These are phyloP conservation scores for Cadophora gregata DNA, from an alignment of 2,329 filamentous ascomycete species.

Conservation along the genomic window DNA sequence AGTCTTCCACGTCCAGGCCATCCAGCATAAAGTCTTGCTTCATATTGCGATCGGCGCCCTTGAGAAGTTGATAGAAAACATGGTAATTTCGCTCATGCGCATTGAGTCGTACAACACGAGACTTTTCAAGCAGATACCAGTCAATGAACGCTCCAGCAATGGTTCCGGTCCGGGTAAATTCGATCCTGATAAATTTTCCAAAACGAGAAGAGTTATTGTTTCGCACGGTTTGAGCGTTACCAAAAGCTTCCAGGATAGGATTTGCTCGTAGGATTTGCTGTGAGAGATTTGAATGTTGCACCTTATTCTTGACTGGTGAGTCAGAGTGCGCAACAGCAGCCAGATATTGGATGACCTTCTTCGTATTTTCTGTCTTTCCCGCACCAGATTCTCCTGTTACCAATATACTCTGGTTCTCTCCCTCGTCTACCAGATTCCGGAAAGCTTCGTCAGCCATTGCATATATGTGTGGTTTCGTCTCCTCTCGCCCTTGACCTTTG, in stretches of 20 bases:
- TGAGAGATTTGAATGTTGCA: slow-evolving; percentile 82
- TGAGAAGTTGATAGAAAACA: slow-evolving; percentile 93
- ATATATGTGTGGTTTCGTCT: slow-evolving; percentile 96
- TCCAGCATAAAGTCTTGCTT: slow-evolving; percentile 80
- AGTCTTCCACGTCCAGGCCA: slow-evolving; percentile 79
- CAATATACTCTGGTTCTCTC: slow-evolving; percentile 94
- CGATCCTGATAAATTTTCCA: slow-evolving; percentile 98
- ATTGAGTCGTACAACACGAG: slow-evolving; percentile 91
- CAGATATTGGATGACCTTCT: slow-evolving; percentile 98
- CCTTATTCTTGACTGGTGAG: slow-evolving; percentile 66
- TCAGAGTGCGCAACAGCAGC: slow-evolving; percentile 92
- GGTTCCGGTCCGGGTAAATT: slow-evolving; percentile 85
- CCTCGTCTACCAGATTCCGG: slow-evolving; percentile 92
- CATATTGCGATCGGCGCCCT: slow-evolving; percentile 76
- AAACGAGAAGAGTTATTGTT: slow-evolving; percentile 99
- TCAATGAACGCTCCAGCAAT: slow-evolving; percentile 97
- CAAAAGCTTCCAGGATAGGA: slow-evolving; percentile 96
- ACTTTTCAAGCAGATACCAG: slow-evolving; percentile 98
- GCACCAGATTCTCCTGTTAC: slow-evolving; percentile 98
- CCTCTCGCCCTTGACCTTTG: slow-evolving; percentile 86
- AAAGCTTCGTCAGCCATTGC: slow-evolving; percentile 98
- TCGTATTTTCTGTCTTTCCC: slow-evolving; percentile 98
- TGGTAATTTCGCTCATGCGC: slow-evolving; percentile 93
- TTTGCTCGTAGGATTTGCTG: slow-evolving; percentile 97
- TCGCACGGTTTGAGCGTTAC: slow-evolving; percentile 95